A percentile compares a stretch with the other conserved stretches of the same genome.
phyloP scores from a whole-genome alignment of 441 rosid species.

The Raphanus hybrid region DNA sequence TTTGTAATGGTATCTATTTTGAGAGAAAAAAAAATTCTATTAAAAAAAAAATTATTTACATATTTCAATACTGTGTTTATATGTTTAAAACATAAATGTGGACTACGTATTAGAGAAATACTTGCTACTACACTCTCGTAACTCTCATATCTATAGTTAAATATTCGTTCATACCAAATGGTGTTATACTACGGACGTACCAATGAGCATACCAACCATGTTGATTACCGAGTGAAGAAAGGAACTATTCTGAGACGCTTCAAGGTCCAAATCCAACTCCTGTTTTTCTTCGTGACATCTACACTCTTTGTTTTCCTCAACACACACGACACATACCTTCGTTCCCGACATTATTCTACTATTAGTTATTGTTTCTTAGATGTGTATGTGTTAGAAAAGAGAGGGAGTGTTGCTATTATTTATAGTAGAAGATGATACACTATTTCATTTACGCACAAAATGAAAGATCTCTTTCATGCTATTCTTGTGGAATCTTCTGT shows the following conservation, averaged over 20 bases:
- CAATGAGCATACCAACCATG: constrained; percentile 88
- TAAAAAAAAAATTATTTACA: no score
- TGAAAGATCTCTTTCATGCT: no score
- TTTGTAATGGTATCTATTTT: no score
- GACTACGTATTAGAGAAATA: no score
- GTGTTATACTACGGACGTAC: constrained; percentile 38
- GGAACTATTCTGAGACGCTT: constrained; percentile 45
- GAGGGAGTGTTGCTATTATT: constrained; percentile 23
- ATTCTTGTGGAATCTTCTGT: no score
- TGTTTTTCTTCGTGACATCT: constrained; percentile 17
- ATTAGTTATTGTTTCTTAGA: neutral
- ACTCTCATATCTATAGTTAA: no score
- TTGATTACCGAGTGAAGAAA: constrained; percentile 72
- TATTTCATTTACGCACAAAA: neutral
- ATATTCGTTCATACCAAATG: neutral
- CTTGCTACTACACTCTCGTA: neutral
- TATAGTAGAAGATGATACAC: constrained; percentile 21
- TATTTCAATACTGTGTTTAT: no score
- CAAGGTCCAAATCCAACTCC: constrained; percentile 8
- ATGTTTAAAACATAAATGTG: no score
- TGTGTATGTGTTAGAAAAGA: constrained; percentile 17
- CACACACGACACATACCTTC: constrained; percentile 21
- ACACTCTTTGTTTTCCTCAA: constrained; percentile 28
- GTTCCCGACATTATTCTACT: constrained; percentile 17
- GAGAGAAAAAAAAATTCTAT: no score